phyloP scores from a whole-genome alignment of 768 basidiomycete species.

The Suillus luteus region DNA sequence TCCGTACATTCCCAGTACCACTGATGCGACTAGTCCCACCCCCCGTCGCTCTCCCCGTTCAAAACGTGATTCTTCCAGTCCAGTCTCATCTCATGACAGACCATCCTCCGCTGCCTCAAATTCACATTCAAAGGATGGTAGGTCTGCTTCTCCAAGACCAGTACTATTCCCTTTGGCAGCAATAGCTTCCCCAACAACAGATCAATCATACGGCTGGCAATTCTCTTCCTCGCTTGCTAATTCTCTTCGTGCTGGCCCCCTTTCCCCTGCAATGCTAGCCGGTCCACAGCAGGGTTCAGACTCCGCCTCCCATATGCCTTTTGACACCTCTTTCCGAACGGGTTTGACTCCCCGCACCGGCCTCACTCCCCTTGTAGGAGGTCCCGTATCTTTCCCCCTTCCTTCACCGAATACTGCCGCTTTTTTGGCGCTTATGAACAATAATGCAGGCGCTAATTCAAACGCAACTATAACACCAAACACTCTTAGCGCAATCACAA shows the following conservation, averaged over 20 bases:
- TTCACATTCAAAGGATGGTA: conserved; percentile 32
- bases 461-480: conserved; percentile 61
- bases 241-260: conserved; percentile 89
- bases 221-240: conserved; percentile 63
- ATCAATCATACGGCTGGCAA: conserved; percentile 56
- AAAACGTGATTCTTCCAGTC: conserved; percentile 35
- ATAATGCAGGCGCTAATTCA: conserved; percentile 36
- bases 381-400: conserved; percentile 76
- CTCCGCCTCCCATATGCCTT: conserved; percentile 43
- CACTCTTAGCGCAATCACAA: conserved; percentile 64
- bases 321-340: conserved; percentile 77
- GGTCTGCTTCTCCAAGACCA: conserved; percentile 55
- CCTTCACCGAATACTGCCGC: conserved; percentile 89
- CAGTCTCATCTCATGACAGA: conserved; percentile 35
- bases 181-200: conserved; percentile 58
- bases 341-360: conserved; percentile 88
- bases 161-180: conserved; percentile 81
- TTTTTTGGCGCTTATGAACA: conserved; percentile 90
- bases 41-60: conserved; percentile 41
- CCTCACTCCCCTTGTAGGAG: conserved; percentile 80
- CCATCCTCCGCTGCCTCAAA: conserved; percentile 37
- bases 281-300: conserved; percentile 66
- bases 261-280: conserved; percentile 95
- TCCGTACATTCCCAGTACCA: too few relatives aligned
- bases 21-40: neutral